phyloP scores from a whole-genome alignment of 73 alveolate genomes.

The Symbiodinium pilosum region DNA sequence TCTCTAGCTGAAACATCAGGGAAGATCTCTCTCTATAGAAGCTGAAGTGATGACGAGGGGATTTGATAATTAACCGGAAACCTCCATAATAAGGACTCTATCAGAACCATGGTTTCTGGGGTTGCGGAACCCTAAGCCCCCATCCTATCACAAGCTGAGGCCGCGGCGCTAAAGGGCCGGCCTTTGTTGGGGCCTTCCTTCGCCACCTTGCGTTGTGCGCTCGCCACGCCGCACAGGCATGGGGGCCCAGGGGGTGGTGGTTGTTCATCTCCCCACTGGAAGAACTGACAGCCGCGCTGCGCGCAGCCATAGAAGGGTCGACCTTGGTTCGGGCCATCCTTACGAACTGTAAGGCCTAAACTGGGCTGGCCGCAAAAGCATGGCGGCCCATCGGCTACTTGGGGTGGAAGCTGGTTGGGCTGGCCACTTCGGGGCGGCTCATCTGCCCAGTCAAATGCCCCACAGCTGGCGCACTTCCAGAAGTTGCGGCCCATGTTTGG shows the following conservation, averaged over 20 bases:
- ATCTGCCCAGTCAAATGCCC: slow-evolving; percentile 50
- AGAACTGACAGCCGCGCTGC: background rate
- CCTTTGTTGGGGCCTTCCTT: slow-evolving; percentile 72
- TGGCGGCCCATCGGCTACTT: slow-evolving; percentile 20
- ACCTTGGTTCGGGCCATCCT: slow-evolving; percentile 86
- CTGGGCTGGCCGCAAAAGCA: slow-evolving; percentile 67
- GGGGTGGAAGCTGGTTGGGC: background rate
- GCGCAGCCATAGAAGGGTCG: slow-evolving; percentile 30
- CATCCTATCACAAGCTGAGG: background rate
- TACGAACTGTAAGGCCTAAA: background rate
- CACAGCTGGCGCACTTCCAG: slow-evolving; percentile 44
- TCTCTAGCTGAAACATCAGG: too few species aligned
- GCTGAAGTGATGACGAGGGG: too few species aligned
- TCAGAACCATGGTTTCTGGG: too few species aligned
- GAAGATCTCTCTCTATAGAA: too few species aligned
- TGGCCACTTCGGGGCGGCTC: background rate
- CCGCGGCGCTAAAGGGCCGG: slow-evolving; percentile 25
- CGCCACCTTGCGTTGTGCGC: background rate
- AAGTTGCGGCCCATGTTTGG: slow-evolving; percentile 69
- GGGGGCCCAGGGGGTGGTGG: slow-evolving; percentile 71
- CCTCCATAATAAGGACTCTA: too few species aligned
- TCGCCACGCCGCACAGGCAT: slow-evolving; percentile 51
- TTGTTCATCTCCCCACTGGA: slow-evolving; percentile 65
- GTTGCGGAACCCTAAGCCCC: too few species aligned
- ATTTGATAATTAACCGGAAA: too few species aligned